phyloP scores from a whole-genome alignment of 140 eudicot species.

The Cichorium intybus region DNA sequence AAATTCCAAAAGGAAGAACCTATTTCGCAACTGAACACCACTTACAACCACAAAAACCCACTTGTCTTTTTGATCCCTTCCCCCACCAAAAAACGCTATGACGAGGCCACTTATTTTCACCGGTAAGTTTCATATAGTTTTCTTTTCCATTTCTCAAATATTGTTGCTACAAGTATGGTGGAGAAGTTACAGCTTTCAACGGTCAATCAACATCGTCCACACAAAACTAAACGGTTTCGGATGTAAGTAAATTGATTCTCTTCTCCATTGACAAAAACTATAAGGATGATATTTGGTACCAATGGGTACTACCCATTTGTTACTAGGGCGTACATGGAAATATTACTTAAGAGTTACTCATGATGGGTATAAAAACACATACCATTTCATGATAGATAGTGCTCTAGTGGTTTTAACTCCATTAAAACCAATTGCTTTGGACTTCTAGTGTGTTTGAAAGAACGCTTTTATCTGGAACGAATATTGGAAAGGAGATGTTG shows the following conservation, averaged over 20 bases:
- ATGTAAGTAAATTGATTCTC: constrained; percentile 7
- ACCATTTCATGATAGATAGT: background rate
- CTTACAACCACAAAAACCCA: too few relatives aligned
- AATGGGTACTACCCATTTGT: constrained; percentile 7
- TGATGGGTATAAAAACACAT: constrained; percentile 24
- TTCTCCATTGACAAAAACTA: constrained; percentile 20
- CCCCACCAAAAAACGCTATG: too few relatives aligned
- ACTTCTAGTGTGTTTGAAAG: background rate
- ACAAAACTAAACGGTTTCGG: too few relatives aligned
- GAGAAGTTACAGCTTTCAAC: too few relatives aligned
- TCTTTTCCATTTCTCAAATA: too few relatives aligned
- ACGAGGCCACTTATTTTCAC: too few relatives aligned
- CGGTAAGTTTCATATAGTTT: too few relatives aligned
- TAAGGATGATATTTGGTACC: constrained; percentile 11
- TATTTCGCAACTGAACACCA: too few relatives aligned
- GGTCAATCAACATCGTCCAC: too few relatives aligned
- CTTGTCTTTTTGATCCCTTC: too few relatives aligned
- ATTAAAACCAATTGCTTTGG: background rate
- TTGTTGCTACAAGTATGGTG: too few relatives aligned
- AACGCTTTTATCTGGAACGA: background rate
- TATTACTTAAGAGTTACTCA: constrained; percentile 18
- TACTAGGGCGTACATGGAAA: constrained; percentile 17
- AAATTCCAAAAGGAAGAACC: too few relatives aligned
- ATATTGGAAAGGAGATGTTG: background rate
- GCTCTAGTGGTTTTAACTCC: constrained; percentile 5